Evolutionary conservation across 768 basidiomycete species (phyloP), one percentile per base, ranked within the genome.

Genomic region (Leccinum longicurvipes): DNA sequence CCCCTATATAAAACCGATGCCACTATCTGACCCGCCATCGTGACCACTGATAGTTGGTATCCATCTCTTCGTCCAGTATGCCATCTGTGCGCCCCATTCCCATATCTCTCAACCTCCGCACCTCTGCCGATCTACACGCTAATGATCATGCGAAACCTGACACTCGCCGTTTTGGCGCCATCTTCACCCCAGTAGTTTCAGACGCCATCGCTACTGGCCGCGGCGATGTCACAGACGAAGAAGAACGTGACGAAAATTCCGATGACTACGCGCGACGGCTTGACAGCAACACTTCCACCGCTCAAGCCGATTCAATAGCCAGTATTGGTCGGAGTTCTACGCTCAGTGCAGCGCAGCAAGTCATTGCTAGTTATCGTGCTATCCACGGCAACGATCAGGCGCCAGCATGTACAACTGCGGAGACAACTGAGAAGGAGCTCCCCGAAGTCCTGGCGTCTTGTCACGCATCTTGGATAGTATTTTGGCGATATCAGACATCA

Each of bases 401-500:
- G 6, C 44, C 50, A 1, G 47, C 45, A 29, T 47, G 27, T 46
- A 14, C 51, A 25, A 32, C 11, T 28, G 32, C 42, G 28, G 57
- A 62, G 23, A 47, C 45, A 27, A 54, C 47, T 10, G 59, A 59
- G 10, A 71, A 64, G 55, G 55, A 39, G 0, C 61, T 58, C 42
- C 55, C 67, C 17, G 45, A 46, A 19, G 32, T 58, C 45, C 66
- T 50, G 77, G 81, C 6, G 83, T 82, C 6, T 75, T 96, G 24
- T 78, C 77, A 6, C 78, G 83, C 19, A 79, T 96, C 21, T 76
- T 93, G 14, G 78, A 78, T 34, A 87, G 91, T 63, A 78, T 97
- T 19, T 75, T 95, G 32, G 82, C 82, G 1, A 74, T 97, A 45
- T 77, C 82, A 6, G 95, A 98, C 69, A 97, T 98, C 58, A 85